Conservation (phyloP, 768 basidiomycete genomes). For the Tricholoma hemisulphureum region DNA sequence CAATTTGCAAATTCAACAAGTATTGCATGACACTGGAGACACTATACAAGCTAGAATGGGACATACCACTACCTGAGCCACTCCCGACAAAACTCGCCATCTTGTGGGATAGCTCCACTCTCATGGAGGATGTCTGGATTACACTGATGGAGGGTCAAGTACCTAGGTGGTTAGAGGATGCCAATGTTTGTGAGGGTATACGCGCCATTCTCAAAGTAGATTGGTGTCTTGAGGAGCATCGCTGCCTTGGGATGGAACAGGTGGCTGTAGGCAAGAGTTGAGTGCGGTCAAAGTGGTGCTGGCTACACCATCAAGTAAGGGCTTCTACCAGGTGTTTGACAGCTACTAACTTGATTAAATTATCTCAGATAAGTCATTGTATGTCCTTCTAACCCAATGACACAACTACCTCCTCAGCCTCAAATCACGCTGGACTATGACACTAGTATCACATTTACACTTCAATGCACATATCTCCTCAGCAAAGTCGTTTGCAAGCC, state of each 20-base stretch:
- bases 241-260: constrained; percentile 12
- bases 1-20: too few relatives aligned
- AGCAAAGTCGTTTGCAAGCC: not conserved
- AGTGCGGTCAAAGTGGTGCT: not conserved
- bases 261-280: constrained; percentile 1
- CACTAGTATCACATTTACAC: not conserved
- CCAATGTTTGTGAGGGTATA: too few relatives aligned
- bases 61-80: too few relatives aligned
- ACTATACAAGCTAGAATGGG: too few relatives aligned
- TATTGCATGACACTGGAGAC: too few relatives aligned
- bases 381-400: not conserved
- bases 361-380: not conserved
- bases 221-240: constrained; percentile 17
- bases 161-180: too few relatives aligned
- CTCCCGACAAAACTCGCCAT: too few relatives aligned
- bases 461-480: not conserved
- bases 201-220: constrained; percentile 13
- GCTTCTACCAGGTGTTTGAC: not conserved
- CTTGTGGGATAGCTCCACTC: too few relatives aligned
- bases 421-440: not conserved
- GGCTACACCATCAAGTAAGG: constrained; percentile 3
- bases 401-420: not conserved
- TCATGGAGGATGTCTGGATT: too few relatives aligned
- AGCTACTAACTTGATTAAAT: not conserved
- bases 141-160: too few relatives aligned